Evolutionary conservation across 2,329 filamentous ascomycete species (phyloP).

Genomic region (Calonectria pauciramosa): DNA sequence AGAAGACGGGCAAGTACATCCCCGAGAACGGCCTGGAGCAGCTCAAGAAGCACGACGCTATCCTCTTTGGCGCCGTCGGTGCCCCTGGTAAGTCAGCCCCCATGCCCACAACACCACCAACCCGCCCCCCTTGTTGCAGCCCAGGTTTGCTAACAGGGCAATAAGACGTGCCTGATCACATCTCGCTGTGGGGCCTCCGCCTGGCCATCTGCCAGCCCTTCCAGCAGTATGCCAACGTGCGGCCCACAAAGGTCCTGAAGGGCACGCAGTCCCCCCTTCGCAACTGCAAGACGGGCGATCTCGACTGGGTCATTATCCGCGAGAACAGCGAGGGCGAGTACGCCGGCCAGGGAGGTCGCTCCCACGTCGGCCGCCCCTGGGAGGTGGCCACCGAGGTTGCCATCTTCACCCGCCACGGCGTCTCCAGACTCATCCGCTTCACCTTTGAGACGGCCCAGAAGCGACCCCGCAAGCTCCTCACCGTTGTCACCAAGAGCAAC

Average conservation of each 20-base stretch:
- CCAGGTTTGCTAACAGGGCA: background rate
- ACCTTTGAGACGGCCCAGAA: constrained; percentile 72
- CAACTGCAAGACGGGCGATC: constrained; percentile 64
- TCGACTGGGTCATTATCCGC: constrained; percentile 76
- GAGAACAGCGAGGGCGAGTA: constrained; percentile 79
- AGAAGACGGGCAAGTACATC: constrained; percentile 70
- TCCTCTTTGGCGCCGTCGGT: constrained; percentile 75
- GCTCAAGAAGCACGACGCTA: constrained; percentile 65
- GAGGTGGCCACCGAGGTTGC: constrained; percentile 73
- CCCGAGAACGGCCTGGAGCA: constrained; percentile 52
- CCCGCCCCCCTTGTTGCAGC: background rate
- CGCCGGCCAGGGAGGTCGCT: constrained; percentile 73
- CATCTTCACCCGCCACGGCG: constrained; percentile 72
- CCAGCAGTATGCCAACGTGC: constrained; percentile 77
- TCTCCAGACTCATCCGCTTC: constrained; percentile 73
- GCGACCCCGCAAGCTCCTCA: constrained; percentile 69
- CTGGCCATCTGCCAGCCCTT: constrained; percentile 74
- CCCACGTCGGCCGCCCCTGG: constrained; percentile 70
- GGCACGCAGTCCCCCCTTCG: constrained; percentile 70
- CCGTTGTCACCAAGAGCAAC: constrained; percentile 76
- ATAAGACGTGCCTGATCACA: constrained; percentile 73
- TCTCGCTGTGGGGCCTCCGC: constrained; percentile 75
- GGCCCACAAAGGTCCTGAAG: constrained; percentile 72
- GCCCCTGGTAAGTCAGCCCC: constrained; percentile 58
- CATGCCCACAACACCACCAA: background rate